Conservation (phyloP, 2,329 filamentous ascomycete species). For the Didymosphaeria variabile region DNA sequence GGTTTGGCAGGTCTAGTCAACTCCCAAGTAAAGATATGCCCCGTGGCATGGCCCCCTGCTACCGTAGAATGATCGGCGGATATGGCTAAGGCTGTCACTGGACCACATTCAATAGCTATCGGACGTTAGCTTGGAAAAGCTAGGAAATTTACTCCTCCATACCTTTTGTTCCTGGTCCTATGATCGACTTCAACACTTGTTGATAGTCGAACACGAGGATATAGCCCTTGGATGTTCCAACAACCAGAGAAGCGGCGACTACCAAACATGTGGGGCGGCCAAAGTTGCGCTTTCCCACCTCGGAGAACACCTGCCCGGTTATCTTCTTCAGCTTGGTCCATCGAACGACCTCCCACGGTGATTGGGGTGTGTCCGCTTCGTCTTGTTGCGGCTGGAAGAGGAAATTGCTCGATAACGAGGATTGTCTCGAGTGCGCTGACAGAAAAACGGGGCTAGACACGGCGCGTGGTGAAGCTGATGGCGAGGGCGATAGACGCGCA, state of each 20-base stretch:
- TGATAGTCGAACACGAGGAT: slow-evolving; percentile 97
- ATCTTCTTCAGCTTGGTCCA: slow-evolving; percentile 96
- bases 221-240: slow-evolving; percentile 94
- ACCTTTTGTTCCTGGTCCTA: slow-evolving; percentile 93
- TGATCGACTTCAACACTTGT: slow-evolving; percentile 91
- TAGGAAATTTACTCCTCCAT: slow-evolving; percentile 31
- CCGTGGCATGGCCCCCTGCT: slow-evolving; percentile 87
- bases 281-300: slow-evolving; percentile 90
- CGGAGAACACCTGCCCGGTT: slow-evolving; percentile 88
- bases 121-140: slow-evolving; percentile 39
- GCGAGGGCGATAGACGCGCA: slow-evolving; percentile 77
- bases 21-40: slow-evolving; percentile 97
- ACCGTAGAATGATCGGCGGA: slow-evolving; percentile 94
- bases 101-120: slow-evolving; percentile 85
- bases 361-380: slow-evolving; percentile 71
- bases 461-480: slow-evolving; percentile 69
- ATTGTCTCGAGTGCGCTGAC: slow-evolving; percentile 79
- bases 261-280: slow-evolving; percentile 89
- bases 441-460: slow-evolving; percentile 78
- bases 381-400: slow-evolving; percentile 66
- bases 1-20: slow-evolving; percentile 81
- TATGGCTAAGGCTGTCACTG: slow-evolving; percentile 85
- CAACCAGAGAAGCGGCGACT: slow-evolving; percentile 84
- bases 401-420: slow-evolving; percentile 78
- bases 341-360: slow-evolving; percentile 95